phyloP scores from a whole-genome alignment of 1,284 basidiomycete species.

The Ustilago bromivora region DNA sequence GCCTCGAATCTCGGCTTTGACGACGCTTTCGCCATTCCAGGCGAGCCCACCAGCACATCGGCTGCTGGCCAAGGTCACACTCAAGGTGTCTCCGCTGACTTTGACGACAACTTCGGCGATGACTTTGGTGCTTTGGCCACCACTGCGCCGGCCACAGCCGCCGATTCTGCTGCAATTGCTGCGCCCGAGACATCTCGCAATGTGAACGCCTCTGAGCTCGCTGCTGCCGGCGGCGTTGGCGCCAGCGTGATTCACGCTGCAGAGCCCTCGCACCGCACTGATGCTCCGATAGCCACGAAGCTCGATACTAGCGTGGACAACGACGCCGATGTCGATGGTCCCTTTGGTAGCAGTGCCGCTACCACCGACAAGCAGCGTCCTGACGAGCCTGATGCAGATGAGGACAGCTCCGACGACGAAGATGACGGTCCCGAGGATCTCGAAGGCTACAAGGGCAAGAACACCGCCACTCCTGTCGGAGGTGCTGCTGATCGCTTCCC shows the following conservation, averaged over 20 bases:
- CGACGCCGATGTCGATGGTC: constrained; percentile 19
- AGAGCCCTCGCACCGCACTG: constrained; percentile 17
- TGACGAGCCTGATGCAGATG: constrained; percentile 49
- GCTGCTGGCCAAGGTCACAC: constrained; percentile 44
- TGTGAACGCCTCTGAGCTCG: constrained; percentile 18
- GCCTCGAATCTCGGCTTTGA: constrained; percentile 63
- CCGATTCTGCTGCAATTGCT: constrained; percentile 10
- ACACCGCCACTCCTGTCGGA: constrained; percentile 21
- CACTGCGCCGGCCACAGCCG: constrained; percentile 7
- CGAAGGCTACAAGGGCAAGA: constrained; percentile 35
- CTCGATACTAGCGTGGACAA: constrained; percentile 17
- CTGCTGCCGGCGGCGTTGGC: constrained; percentile 17
- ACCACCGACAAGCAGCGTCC: constrained; percentile 41
- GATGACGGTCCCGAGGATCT: constrained; percentile 62
- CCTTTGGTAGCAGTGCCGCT: constrained; percentile 20
- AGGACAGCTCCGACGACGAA: constrained; percentile 58
- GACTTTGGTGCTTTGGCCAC: constrained; percentile 55
- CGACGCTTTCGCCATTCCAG: constrained; percentile 76
- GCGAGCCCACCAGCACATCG: constrained; percentile 57
- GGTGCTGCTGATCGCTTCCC: constrained; percentile 46
- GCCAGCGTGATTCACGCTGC: constrained; percentile 19
- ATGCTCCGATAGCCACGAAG: not conserved
- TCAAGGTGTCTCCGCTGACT: constrained; percentile 26
- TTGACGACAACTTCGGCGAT: constrained; percentile 67
- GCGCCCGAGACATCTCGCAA: constrained; percentile 67